phyloP scores from a whole-genome alignment of 2,329 filamentous ascomycete genomes.

The Pseudogymnoascus sp. region DNA sequence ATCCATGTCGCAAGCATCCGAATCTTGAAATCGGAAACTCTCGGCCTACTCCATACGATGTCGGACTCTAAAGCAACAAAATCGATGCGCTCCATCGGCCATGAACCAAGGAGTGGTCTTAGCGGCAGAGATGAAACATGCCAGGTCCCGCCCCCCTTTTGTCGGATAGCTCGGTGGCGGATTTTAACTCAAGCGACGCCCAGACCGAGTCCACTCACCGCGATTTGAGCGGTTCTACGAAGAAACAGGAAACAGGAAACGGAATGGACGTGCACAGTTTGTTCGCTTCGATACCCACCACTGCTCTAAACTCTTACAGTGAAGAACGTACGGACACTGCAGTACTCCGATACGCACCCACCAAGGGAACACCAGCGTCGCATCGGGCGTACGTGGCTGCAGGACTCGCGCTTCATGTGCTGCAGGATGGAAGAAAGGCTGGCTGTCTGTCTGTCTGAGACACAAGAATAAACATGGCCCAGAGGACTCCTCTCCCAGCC shows the following conservation, averaged over 20 bases:
- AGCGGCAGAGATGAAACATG: slow-evolving; percentile 1
- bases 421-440: background rate
- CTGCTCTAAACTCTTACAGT: background rate
- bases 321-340: background rate
- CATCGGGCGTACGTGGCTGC: background rate
- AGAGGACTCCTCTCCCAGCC: background rate
- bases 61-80: background rate
- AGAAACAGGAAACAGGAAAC: background rate
- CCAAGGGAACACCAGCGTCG: background rate
- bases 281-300: background rate
- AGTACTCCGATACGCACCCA: background rate
- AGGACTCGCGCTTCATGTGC: background rate
- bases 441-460: background rate
- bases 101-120: background rate
- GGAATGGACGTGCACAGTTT: background rate
- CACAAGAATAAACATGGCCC: background rate
- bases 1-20: background rate
- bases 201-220: background rate
- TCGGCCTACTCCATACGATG: background rate
- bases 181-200: background rate
- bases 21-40: slow-evolving; percentile 1
- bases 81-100: background rate
- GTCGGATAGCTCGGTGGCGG: background rate
- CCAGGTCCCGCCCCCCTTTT: background rate
- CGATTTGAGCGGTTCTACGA: background rate